Conservation (phyloP, 345 rosid genomes). For the Angophora floribunda region DNA sequence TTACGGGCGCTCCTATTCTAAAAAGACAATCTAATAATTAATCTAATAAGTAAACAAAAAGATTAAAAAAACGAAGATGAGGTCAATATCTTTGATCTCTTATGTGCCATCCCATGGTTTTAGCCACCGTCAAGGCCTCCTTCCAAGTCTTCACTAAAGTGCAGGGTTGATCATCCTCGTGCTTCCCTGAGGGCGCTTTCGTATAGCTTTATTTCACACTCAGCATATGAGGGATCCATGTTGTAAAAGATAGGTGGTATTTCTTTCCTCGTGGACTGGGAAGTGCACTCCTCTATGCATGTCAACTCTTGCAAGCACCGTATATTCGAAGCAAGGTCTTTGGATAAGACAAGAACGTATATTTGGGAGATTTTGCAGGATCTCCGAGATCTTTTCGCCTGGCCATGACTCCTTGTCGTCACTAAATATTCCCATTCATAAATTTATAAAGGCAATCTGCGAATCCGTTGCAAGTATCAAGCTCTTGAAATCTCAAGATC, state of each 20-base stretch:
- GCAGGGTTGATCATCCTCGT: no score
- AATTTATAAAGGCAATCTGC: not conserved
- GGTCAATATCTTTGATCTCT: no score
- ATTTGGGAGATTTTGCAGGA: no score
- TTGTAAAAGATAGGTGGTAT: not conserved
- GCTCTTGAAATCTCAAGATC: not conserved
- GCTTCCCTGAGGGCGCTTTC: no score
- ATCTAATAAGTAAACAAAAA: no score
- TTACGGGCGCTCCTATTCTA: no score
- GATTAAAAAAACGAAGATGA: no score
- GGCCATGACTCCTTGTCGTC: not conserved
- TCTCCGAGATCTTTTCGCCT: not conserved
- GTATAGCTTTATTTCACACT: no score
- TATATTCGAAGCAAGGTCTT: not conserved
- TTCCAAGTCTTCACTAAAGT: no score
- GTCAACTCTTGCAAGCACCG: not conserved
- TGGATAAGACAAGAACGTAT: not conserved
- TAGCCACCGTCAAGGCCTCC: no score
- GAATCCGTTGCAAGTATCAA: not conserved
- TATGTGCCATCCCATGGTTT: no score
- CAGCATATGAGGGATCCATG: not conserved
- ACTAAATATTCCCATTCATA: not conserved
- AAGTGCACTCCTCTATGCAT: not conserved
- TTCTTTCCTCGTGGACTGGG: not conserved
- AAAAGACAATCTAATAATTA: no score